These are phyloP conservation scores for Xylaria sp. DNA, from an alignment of 2,329 filamentous ascomycete species.

Conservation along the genomic window DNA sequence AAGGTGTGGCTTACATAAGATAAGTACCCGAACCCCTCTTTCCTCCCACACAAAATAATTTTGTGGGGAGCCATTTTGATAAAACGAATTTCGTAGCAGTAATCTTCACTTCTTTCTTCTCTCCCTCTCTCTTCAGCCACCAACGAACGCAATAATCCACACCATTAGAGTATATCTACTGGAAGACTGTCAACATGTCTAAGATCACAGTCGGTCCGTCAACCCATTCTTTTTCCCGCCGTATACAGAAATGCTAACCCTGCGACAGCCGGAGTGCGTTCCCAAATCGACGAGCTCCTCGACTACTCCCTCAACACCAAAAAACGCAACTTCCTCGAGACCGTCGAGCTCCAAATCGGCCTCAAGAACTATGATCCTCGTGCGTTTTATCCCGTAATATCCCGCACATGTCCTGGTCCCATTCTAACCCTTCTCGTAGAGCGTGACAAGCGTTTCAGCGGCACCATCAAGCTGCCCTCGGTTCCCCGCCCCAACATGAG, in stretches of 20 bases:
- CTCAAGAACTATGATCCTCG: slow-evolving; percentile 96
- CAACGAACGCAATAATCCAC: slow-evolving; percentile 62
- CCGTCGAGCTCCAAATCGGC: slow-evolving; percentile 87
- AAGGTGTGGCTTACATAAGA: background rate
- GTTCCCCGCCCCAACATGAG: slow-evolving; percentile 79
- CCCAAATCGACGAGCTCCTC: slow-evolving; percentile 86
- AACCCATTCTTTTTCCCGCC: background rate
- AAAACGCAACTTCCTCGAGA: slow-evolving; percentile 98
- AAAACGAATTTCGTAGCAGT: background rate
- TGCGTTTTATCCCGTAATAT: slow-evolving; percentile 3
- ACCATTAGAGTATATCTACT: slow-evolving; percentile 84
- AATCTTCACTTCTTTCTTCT: no score
- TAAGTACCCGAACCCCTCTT: background rate
- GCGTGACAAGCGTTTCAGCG: slow-evolving; percentile 99
- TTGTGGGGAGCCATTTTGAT: slow-evolving; percentile 17
- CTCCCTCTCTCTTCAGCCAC: slow-evolving; percentile 35
- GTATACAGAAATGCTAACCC: slow-evolving; percentile 38
- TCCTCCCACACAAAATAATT: slow-evolving; percentile 34
- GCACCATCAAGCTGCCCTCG: slow-evolving; percentile 94
- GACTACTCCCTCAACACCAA: slow-evolving; percentile 95
- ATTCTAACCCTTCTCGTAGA: slow-evolving; percentile 52
- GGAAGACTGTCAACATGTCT: slow-evolving; percentile 90
- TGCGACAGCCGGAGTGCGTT: slow-evolving; percentile 54
- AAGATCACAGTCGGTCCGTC: slow-evolving; percentile 81
- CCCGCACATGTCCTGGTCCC: background rate